phyloP scores from a whole-genome alignment of 495 filamentous ascomycete genomes.

The Chaetomidium leptoderma region DNA sequence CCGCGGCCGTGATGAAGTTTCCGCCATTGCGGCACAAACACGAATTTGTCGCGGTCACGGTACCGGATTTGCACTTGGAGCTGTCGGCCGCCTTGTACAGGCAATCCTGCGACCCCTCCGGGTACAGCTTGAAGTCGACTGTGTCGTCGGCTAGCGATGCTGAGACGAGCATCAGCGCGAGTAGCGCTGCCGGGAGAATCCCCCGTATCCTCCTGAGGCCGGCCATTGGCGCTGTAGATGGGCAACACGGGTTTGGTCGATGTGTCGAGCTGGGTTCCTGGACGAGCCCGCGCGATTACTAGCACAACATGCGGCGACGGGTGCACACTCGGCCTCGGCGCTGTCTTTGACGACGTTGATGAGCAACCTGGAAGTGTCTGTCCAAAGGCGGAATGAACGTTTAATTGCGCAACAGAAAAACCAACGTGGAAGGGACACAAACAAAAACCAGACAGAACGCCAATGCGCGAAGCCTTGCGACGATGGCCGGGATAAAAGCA shows the following conservation, averaged over 20 bases:
- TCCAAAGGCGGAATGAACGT: neutral
- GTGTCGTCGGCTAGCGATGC: conserved; percentile 20
- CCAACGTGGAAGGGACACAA: neutral
- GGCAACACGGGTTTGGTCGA: neutral
- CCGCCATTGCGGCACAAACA: conserved; percentile 44
- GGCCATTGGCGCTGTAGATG: conserved; percentile 20
- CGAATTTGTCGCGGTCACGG: conserved; percentile 34
- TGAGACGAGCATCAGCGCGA: conserved; percentile 33
- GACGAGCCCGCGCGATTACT: neutral
- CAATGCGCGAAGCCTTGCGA: neutral
- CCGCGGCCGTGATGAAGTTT: conserved; percentile 42
- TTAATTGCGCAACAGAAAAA: neutral
- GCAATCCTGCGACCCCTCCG: conserved; percentile 37
- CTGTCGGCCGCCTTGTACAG: conserved; percentile 32
- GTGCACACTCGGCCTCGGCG: neutral
- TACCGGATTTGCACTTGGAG: conserved; percentile 31
- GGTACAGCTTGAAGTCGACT: conserved; percentile 44
- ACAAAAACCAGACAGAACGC: neutral
- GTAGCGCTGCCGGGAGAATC: conserved; percentile 24
- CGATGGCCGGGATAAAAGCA: neutral
- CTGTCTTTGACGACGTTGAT: no score
- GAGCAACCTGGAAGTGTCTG: no score
- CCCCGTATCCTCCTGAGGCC: conserved; percentile 1
- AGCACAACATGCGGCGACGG: no score
- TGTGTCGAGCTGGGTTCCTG: neutral